Base-by-base conservation (phyloP, 2,329 filamentous ascomycete species). In the Diaporthe sp. region DNA sequence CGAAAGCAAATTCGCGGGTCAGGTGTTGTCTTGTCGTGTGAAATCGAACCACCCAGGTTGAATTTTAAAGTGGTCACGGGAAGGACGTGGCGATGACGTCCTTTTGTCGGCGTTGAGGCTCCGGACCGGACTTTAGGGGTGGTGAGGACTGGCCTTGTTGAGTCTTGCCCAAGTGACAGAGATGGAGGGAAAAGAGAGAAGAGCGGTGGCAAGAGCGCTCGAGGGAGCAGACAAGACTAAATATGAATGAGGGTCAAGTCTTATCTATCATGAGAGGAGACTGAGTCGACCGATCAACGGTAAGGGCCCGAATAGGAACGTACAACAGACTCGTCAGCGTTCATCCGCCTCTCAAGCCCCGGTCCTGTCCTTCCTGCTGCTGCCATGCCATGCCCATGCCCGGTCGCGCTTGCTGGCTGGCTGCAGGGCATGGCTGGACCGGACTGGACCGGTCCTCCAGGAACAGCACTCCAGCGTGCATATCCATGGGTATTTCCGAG, bases 241-340 rank as follows among this genome's bases (percentile, higher is more conserved):
- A 74, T 68, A 74, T 60, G 60, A 44, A 57, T 61, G 31, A 75
- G 25, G 72, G 57, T 47, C 73, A 31, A 28, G 31, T 34, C 42
- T 58, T 49, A 73, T 73, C 47, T 49, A 55, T 73, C 34, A 65
- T 53, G 71, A 39, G 58, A 42, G 31, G 60, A 31, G 47, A 63
- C 47, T 20, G 31, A 65, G 13, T 47, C 57, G 71, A 55, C 71
- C 47, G 71, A 70, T 55, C 65, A 55, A 73, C 71, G 71, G 47
- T 55, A 34, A 22, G 37, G 49, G 37, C 49, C 71, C 71, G 71
- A 73, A 73, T 53, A 28, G 49, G 22, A 70, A 70, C n/a, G 47
- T 55, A 42, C 49, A 70, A 70, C 15, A 15, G 47, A 72, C 55
- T 75, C 55, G 73, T 71, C 73, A 71, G 73, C 73, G 20, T 42